Evolutionary conservation across 495 filamentous ascomycete genomes (phyloP), one percentile per base, ranked within the genome.

Genomic region (Hyaloscypha finlandica): DNA sequence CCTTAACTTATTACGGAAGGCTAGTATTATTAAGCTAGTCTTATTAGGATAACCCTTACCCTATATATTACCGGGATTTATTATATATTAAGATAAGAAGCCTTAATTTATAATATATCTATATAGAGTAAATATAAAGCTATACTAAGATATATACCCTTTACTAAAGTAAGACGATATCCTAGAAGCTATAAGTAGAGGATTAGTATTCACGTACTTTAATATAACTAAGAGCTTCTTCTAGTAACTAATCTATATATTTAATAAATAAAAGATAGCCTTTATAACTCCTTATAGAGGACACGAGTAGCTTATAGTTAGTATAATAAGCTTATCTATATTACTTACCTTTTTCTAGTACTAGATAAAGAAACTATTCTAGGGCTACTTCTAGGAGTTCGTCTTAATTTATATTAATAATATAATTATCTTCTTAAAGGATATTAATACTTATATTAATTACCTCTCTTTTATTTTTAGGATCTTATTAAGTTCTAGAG

Each of bases 171-270:
- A 63, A 64, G 61, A 63, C 6, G 52, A 68, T 39, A 61, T 68
- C 9, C 31, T 58, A n/a, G 16, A 16, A n/a, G 56, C 54, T 20
- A 25, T 72, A 25, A 37, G 53, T 6, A 54, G 64, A 8, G 4
- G 52, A 0, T 58, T 31, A 16, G 63, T 66, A 0, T 71, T 71
- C 52, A 31, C 45, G 2, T 51, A 48, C 8, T 14, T 71, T 5
- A 63, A 71, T 25, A 51, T 71, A 14, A 58, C 35, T 14, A 71
- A 71, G 20, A 48, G 57, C 9, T 69, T 66, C 32, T 71, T 63
- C 45, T 33, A 71, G 19, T 39, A 71, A 56, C 6, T 5, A 0
- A 63, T 71, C 12, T 22, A 20, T 1, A 12, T 8, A 4, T 25
- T 63, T 35, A 66, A 71, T 20, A 0, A 48, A 30, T 71, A 42